Evolutionary conservation across 2,329 filamentous ascomycete species (phyloP).

Genomic region (Phialophora macrospora): DNA sequence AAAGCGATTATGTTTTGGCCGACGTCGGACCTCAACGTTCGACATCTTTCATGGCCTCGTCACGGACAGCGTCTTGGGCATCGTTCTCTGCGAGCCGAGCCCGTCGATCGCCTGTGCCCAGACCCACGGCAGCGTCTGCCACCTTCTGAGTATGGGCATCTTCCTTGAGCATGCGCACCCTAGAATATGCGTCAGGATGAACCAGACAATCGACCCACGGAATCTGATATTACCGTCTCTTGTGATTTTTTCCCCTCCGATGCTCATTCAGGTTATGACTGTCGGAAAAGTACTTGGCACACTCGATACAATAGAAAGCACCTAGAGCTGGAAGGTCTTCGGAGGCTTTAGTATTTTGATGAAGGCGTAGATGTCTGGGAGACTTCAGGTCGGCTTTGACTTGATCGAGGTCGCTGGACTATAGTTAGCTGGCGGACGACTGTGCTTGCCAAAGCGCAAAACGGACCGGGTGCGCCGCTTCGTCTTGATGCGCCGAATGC

Average conservation of each 20-base stretch:
- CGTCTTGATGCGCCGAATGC: constrained; percentile 71
- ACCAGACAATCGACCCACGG: neutral
- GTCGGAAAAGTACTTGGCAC: constrained; percentile 94
- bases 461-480: constrained; percentile 70
- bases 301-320: constrained; percentile 85
- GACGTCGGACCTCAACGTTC: constrained; percentile 14
- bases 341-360: constrained; percentile 74
- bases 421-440: constrained; percentile 21
- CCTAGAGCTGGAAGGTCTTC: constrained; percentile 91
- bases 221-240: constrained; percentile 67
- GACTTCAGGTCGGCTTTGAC: constrained; percentile 80
- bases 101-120: constrained; percentile 70
- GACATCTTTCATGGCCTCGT: constrained; percentile 30
- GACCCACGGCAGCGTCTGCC: constrained; percentile 77
- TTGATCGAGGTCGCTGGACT: constrained; percentile 83
- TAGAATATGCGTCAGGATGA: constrained; percentile 45
- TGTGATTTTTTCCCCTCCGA: constrained; percentile 87
- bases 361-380: constrained; percentile 77
- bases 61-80: constrained; percentile 3
- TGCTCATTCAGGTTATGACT: constrained; percentile 77
- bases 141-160: constrained; percentile 85
- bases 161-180: constrained; percentile 79
- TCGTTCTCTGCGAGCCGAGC: constrained; percentile 10
- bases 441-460: constrained; percentile 11
- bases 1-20: neutral